Conservation (phyloP, 2,329 filamentous ascomycete genomes). For the Hymenoscyphus repandus region DNA sequence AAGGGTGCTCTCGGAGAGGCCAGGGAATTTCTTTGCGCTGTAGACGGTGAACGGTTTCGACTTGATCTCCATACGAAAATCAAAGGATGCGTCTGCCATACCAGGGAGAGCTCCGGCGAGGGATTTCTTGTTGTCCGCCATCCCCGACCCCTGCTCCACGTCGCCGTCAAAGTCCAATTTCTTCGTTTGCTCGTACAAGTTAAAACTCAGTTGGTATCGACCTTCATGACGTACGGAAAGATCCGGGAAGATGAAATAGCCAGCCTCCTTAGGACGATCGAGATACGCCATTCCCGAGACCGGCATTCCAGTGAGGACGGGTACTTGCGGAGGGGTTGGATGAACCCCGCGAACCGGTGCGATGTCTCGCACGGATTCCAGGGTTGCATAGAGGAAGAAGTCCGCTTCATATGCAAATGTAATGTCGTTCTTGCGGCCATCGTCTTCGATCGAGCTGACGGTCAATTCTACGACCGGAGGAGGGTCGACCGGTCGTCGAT, state of each 20-base stretch:
- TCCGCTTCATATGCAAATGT: slow-evolving; percentile 94
- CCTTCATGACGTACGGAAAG: slow-evolving; percentile 94
- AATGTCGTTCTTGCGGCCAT: slow-evolving; percentile 49
- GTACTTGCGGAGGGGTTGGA: slow-evolving; percentile 61
- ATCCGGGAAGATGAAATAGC: slow-evolving; percentile 98
- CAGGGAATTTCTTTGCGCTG: slow-evolving; percentile 98
- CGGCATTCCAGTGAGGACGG: slow-evolving; percentile 88
- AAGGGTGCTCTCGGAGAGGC: slow-evolving; percentile 80
- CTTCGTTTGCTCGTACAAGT: slow-evolving; percentile 90
- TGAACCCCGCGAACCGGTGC: slow-evolving; percentile 69
- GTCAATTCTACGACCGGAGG: slow-evolving; percentile 90
- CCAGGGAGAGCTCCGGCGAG: slow-evolving; percentile 37
- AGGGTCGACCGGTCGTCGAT: slow-evolving; percentile 34
- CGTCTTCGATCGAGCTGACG: slow-evolving; percentile 70
- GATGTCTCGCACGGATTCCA: slow-evolving; percentile 80
- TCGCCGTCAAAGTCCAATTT: slow-evolving; percentile 70
- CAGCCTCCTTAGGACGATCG: slow-evolving; percentile 72
- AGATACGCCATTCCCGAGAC: slow-evolving; percentile 95
- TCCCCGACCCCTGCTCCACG: slow-evolving; percentile 32
- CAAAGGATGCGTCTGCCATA: slow-evolving; percentile 48
- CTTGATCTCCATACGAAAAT: slow-evolving; percentile 86
- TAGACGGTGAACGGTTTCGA: slow-evolving; percentile 82
- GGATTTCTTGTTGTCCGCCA: slow-evolving; percentile 28
- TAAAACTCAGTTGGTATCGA: slow-evolving; percentile 85
- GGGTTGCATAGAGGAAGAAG: slow-evolving; percentile 92